Conservation (phyloP, 257 asterid species). For the Solanum etuberosum region DNA sequence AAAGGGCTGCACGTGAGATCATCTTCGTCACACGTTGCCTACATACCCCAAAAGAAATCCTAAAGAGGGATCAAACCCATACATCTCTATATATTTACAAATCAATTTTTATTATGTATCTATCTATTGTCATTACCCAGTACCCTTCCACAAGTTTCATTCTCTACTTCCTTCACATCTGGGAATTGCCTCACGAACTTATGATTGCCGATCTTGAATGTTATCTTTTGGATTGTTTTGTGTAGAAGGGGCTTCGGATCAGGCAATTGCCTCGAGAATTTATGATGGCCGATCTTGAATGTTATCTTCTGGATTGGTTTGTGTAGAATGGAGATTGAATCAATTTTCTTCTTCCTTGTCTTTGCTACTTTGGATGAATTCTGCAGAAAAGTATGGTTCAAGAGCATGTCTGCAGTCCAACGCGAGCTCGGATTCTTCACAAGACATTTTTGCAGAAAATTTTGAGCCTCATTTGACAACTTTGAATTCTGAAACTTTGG, state of each 20-base stretch:
- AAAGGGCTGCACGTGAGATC: not conserved
- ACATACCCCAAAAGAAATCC: not conserved
- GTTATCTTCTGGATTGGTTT: too few relatives aligned
- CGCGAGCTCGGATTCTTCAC: not conserved
- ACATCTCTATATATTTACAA: not conserved
- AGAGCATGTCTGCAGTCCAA: not conserved
- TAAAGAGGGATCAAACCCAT: not conserved
- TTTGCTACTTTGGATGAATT: not conserved
- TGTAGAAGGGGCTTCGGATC: not conserved
- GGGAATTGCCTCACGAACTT: not conserved
- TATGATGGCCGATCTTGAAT: too few relatives aligned
- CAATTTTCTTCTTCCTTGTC: not conserved
- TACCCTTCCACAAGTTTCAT: not conserved
- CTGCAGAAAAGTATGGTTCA: not conserved
- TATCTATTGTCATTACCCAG: not conserved
- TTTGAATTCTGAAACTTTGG: not conserved
- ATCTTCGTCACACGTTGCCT: not conserved
- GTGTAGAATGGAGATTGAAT: too few relatives aligned
- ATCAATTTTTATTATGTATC: not conserved
- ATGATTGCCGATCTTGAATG: not conserved
- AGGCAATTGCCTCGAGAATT: too few relatives aligned
- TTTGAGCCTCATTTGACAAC: not conserved
- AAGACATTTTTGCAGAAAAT: conserved; percentile 1
- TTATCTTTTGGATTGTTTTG: not conserved
- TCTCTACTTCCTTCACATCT: not conserved